These are phyloP conservation scores for Lentinula edodes DNA, from an alignment of 768 basidiomycete species.

Conservation along the genomic window DNA sequence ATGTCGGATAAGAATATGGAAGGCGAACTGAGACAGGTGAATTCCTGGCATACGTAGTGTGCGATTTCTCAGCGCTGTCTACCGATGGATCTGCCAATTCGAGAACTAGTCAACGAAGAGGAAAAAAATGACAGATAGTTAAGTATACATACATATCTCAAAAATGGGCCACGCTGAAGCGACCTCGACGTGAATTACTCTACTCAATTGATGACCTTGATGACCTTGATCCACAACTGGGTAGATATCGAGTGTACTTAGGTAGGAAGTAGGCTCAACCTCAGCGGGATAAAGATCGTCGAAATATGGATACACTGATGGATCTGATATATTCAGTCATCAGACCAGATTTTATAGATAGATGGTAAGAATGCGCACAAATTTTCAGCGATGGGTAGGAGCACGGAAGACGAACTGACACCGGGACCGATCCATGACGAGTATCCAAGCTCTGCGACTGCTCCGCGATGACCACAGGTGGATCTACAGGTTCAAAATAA, in stretches of 20 bases:
- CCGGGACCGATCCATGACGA: too few species aligned
- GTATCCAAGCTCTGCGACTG: not conserved
- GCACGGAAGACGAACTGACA: conserved; percentile 2
- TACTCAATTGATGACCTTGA: not conserved
- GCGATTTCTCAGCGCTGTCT: not conserved
- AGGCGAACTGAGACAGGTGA: not conserved
- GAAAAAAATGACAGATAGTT: not conserved
- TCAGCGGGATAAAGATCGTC: conserved; percentile 24
- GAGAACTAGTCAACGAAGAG: not conserved
- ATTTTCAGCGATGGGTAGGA: conserved; percentile 21
- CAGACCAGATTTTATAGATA: not conserved
- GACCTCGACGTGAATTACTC: not conserved
- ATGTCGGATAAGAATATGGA: not conserved
- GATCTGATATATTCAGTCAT: not conserved
- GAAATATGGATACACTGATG: conserved; percentile 24
- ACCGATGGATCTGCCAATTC: conserved; percentile 3
- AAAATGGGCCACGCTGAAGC: conserved; percentile 18
- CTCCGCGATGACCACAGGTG: not conserved
- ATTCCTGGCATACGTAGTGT: not conserved
- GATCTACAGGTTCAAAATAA: not conserved
- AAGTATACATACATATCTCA: conserved; percentile 11
- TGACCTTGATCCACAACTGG: conserved; percentile 8
- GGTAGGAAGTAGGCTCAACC: conserved; percentile 7
- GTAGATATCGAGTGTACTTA: conserved; percentile 29
- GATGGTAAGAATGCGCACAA: conserved; percentile 16